Percentiles rank a stretch among this genome's conserved stretches.
Evolutionary conservation across 1,284 basidiomycete genomes (phyloP).

Genomic region (Malassezia sp.): DNA sequence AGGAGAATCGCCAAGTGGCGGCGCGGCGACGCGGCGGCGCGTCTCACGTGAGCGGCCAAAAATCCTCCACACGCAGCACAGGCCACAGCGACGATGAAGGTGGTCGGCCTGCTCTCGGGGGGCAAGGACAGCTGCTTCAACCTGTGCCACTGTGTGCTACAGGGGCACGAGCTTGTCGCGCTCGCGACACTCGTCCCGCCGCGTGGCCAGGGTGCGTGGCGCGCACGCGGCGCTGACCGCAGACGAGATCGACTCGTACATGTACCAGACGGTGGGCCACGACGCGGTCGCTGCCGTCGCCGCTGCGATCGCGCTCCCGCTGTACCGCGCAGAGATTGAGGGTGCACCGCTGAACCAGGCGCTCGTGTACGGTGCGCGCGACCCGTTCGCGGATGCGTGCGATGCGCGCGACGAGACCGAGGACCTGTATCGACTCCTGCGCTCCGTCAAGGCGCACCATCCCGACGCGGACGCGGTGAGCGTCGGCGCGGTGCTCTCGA

Average conservation of each 20-base stretch:
- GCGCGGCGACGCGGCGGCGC: too few species aligned
- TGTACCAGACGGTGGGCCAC: constrained; percentile 97
- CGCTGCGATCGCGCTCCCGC: constrained; percentile 69
- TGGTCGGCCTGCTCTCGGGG: constrained; percentile 85
- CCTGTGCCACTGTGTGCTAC: constrained; percentile 71
- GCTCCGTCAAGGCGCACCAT: constrained; percentile 57
- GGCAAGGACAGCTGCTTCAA: constrained; percentile 99
- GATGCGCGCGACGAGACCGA: constrained; percentile 80
- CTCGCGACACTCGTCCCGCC: constrained; percentile 77
- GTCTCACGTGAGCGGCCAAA: too few species aligned
- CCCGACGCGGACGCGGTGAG: constrained; percentile 78
- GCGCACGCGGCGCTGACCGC: constrained; percentile 10
- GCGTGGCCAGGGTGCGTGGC: constrained; percentile 53
- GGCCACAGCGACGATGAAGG: constrained; percentile 67
- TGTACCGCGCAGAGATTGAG: constrained; percentile 68
- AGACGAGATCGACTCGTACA: constrained; percentile 98
- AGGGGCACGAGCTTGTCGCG: constrained; percentile 78
- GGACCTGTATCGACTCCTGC: constrained; percentile 71
- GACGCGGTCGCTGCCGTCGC: constrained; percentile 81
- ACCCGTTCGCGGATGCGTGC: constrained; percentile 39
- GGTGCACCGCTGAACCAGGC: constrained; percentile 72
- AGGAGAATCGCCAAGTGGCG: too few species aligned
- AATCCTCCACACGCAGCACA: too few species aligned
- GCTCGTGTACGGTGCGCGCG: constrained; percentile 64
- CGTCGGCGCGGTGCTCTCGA: constrained; percentile 91